Conservation (phyloP, 805 yeast species). For the Starmera quercuum region DNA sequence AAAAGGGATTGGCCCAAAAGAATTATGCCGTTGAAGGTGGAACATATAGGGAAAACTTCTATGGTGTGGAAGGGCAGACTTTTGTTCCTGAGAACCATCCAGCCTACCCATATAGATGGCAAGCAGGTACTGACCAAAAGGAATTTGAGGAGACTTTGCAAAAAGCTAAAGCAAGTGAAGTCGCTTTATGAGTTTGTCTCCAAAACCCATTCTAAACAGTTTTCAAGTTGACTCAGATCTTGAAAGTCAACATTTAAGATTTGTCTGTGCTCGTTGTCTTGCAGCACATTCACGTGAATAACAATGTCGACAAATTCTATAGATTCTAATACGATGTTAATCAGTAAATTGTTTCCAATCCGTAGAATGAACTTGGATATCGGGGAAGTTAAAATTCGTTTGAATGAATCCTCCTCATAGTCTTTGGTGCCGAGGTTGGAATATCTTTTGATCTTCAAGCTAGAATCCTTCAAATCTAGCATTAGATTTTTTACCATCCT, state of each 20-base stretch:
- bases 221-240: constrained; percentile 44
- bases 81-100: constrained; percentile 5
- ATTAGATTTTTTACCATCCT: constrained; percentile 8
- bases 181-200: constrained; percentile 6
- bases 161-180: background rate
- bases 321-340: constrained; percentile 10
- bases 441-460: constrained; percentile 11
- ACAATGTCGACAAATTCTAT: constrained; percentile 16
- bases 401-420: constrained; percentile 10
- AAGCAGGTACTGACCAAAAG: background rate
- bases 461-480: constrained; percentile 2
- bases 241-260: constrained; percentile 40
- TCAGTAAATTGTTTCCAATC: constrained; percentile 4
- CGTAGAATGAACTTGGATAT: constrained; percentile 25
- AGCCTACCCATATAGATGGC: constrained; percentile 4
- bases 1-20: constrained; percentile 23
- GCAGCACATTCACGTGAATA: constrained; percentile 13
- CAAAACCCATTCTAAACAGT: constrained; percentile 50
- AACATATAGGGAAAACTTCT: constrained; percentile 6
- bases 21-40: constrained; percentile 22
- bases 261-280: constrained; percentile 22
- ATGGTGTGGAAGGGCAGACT: constrained; percentile 3
- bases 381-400: constrained; percentile 12
- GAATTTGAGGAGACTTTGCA: constrained; percentile 2
- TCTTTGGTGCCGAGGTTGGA: constrained; percentile 9